Base-by-base conservation (phyloP, 164 flowering plant genomes). In the Nelumbo lutea region DNA sequence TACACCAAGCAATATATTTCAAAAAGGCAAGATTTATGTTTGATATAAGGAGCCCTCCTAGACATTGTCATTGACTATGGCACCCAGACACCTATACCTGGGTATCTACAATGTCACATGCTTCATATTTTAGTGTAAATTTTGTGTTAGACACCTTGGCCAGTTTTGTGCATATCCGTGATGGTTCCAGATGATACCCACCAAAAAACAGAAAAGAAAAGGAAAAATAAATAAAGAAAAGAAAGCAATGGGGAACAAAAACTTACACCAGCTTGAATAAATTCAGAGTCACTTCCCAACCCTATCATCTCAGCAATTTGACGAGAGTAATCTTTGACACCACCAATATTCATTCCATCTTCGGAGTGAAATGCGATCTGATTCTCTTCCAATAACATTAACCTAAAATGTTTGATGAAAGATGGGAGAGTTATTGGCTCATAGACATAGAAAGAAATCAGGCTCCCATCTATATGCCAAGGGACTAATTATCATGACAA, bases 281-380 rank as follows among this genome's bases (percentile, higher is more conserved):
- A 89, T 73, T 92, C 96, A 40, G 88, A 47, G 61, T 95, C 97
- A 83, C 88, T 87, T 67, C 90, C 87, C 69, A 90, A 71, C 27
- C 96, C 96, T 47, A 95, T 84, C 97, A 91, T 90, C 81, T 91
- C 96, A 40, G 97, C 97, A 80, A 95, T 77, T 77, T 88, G 94
- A 73, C 89, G 93, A 73, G 97, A 84, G 71, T 95, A 95, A 74
- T 91, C 92, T 83, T 87, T 92, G 57, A 95, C 94, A 41, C 96
- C 97, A 83, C 89, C 97, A 75, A 85, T 75, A 62, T 73, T 83
- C 76, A 80, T 66, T 1, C 96, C 97, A 75, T 92, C 96, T 43
- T 92, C 96, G 7, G 96, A 89, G 68, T 90, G 99, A 62, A 95
- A 95, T 56, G 99, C 81, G 75, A 95, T 89, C 77, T 95, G 99